These are phyloP conservation scores for Discostella stelligeroides DNA, from an alignment of 108 stramenopile species.

Conservation along the genomic window DNA sequence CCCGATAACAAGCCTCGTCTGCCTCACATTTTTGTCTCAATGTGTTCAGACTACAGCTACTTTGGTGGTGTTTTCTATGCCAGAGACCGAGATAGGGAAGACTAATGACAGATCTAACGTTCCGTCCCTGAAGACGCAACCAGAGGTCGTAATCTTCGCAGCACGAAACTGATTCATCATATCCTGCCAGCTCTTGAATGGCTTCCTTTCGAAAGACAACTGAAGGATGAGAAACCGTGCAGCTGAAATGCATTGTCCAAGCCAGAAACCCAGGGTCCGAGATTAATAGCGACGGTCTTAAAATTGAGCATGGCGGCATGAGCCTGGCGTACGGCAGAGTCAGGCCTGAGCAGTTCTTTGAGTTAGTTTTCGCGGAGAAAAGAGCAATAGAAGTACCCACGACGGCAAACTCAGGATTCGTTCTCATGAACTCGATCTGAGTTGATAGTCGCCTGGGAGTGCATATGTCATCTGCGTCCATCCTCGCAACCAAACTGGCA, in stretches of 20 bases:
- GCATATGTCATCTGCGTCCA: slow-evolving; percentile 57
- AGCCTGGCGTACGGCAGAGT: slow-evolving; percentile 15
- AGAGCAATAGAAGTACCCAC: slow-evolving; percentile 40
- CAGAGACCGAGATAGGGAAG: slow-evolving; percentile 47
- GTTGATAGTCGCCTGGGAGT: slow-evolving; percentile 26
- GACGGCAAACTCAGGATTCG: slow-evolving; percentile 25
- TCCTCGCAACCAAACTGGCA: slow-evolving; percentile 43
- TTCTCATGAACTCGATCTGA: slow-evolving; percentile 33
- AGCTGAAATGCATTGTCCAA: slow-evolving; percentile 55
- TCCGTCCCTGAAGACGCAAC: slow-evolving; percentile 30
- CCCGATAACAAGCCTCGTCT: slow-evolving; percentile 10
- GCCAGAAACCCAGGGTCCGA: slow-evolving; percentile 44
- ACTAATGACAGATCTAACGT: slow-evolving; percentile 31
- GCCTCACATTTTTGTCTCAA: slow-evolving; percentile 32
- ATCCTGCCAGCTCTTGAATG: slow-evolving; percentile 24
- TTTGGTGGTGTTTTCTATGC: slow-evolving; percentile 46
- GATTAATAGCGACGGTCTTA: slow-evolving; percentile 26
- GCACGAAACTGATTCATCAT: slow-evolving; percentile 20
- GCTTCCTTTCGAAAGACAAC: slow-evolving; percentile 37
- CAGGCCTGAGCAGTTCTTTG: not conserved
- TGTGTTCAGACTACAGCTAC: slow-evolving; percentile 9
- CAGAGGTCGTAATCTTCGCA: slow-evolving; percentile 61
- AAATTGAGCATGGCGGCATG: not conserved
- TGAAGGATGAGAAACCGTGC: slow-evolving; percentile 44
- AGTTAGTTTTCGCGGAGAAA: slow-evolving; percentile 8